phyloP scores from a whole-genome alignment of 2,329 filamentous ascomycete species.

The Fusarium sp. region DNA sequence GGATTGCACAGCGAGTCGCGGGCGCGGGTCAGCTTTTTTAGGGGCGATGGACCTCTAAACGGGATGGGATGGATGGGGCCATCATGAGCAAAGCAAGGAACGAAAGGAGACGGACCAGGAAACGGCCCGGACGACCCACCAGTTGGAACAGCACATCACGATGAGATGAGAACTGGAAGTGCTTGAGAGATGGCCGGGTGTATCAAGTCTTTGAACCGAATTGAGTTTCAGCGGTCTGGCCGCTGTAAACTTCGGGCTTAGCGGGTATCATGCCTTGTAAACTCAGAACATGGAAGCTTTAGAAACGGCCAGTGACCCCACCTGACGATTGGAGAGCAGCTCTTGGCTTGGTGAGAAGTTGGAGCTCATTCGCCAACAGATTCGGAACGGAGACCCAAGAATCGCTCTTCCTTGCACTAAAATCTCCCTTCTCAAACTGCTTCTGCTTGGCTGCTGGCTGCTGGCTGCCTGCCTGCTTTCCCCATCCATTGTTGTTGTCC shows the following conservation, averaged over 20 bases:
- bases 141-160: slow-evolving; percentile 26
- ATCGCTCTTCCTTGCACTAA: background rate
- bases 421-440: slow-evolving; percentile 15
- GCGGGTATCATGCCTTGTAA: slow-evolving; percentile 19
- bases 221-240: slow-evolving; percentile 29
- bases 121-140: slow-evolving; percentile 36
- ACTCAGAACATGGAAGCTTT: background rate
- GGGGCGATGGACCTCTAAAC: slow-evolving; percentile 28
- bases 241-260: slow-evolving; percentile 14
- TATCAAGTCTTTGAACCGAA: slow-evolving; percentile 1
- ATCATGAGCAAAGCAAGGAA: slow-evolving; percentile 35
- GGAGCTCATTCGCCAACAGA: slow-evolving; percentile 9
- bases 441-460: background rate
- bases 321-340: background rate
- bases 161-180: slow-evolving; percentile 11
- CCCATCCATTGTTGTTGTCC: slow-evolving; percentile 1
- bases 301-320: background rate
- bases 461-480: background rate
- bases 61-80: slow-evolving; percentile 28
- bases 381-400: background rate
- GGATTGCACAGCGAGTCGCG: slow-evolving; percentile 34
- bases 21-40: slow-evolving; percentile 28
- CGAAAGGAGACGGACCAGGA: slow-evolving; percentile 31
- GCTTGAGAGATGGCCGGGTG: slow-evolving; percentile 8
- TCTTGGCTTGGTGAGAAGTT: slow-evolving; percentile 3